Conservation (phyloP, 2,329 filamentous ascomycete species). For the Penicillium sumatraense region DNA sequence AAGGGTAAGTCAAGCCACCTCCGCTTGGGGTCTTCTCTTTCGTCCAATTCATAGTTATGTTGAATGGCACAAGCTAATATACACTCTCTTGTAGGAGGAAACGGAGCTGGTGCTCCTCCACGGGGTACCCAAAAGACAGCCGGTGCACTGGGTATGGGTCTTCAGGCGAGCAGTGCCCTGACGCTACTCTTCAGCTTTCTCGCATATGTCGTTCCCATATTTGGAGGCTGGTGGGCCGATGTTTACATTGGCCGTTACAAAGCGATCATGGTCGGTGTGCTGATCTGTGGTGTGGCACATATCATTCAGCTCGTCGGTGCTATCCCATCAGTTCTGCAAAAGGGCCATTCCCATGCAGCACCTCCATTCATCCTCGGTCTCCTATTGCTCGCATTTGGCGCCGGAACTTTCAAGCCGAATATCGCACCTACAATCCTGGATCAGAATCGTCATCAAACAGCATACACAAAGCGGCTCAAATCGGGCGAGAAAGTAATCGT, state of each 20-base stretch:
- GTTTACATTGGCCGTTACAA: conserved; percentile 25
- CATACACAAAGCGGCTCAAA: conserved; percentile 50
- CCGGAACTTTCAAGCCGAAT: conserved; percentile 42
- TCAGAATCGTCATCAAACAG: conserved; percentile 23
- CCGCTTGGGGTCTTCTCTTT: background rate
- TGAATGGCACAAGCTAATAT: too few species aligned
- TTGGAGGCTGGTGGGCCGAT: conserved; percentile 40
- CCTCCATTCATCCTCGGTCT: conserved; percentile 47
- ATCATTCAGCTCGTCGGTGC: conserved; percentile 39
- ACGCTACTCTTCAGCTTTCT: conserved; percentile 57
- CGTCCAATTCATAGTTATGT: background rate
- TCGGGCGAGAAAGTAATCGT: conserved; percentile 53
- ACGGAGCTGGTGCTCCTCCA: conserved; percentile 35
- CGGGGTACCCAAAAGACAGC: conserved; percentile 48
- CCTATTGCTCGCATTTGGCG: conserved; percentile 41
- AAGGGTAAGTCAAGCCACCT: conserved; percentile 44
- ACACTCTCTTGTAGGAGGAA: conserved; percentile 23
- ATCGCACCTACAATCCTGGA: background rate
- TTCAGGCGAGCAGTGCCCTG: conserved; percentile 56
- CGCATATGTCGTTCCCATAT: conserved; percentile 61
- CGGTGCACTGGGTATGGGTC: conserved; percentile 64
- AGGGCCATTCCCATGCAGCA: conserved; percentile 35
- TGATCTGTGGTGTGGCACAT: conserved; percentile 45
- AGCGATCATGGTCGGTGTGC: conserved; percentile 38
- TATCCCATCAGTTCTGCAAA: conserved; percentile 47